Conservation (phyloP, 495 filamentous ascomycete species). For the Penicillium simplicissimum region DNA sequence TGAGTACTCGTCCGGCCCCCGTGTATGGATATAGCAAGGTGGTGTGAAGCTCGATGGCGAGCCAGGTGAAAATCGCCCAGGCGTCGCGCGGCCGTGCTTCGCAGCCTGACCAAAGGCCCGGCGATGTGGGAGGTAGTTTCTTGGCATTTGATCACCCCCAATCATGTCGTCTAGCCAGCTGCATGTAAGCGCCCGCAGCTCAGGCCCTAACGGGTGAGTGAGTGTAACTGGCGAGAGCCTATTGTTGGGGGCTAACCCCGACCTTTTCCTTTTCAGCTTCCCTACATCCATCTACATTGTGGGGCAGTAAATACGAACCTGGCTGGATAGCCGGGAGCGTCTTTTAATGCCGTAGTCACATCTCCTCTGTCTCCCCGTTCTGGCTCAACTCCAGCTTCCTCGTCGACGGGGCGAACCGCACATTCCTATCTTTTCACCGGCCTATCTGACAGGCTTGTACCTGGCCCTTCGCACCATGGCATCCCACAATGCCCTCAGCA, state of each 20-base stretch:
- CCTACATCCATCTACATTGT: background rate
- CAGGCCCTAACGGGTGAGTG: background rate
- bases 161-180: no score
- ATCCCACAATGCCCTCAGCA: conserved; percentile 13
- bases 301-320: background rate
- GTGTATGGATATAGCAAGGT: no score
- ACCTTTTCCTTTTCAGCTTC: background rate
- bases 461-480: conserved; percentile 15
- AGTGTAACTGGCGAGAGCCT: background rate
- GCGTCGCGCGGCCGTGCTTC: no score
- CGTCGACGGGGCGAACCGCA: background rate
- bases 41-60: no score
- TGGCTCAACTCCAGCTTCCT: background rate
- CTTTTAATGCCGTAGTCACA: no score
- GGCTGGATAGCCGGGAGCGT: background rate
- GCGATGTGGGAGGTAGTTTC: no score
- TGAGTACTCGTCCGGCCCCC: no score
- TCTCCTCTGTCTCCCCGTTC: no score
- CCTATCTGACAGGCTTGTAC: conserved; percentile 7
- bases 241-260: background rate
- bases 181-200: no score
- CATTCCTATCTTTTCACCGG: background rate
- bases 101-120: no score
- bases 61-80: no score
- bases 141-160: no score